Evolutionary conservation across 352 stramenopile species (phyloP), one percentile per base, ranked within the genome.

Genomic region (Pythium rhizo-oryzae): DNA sequence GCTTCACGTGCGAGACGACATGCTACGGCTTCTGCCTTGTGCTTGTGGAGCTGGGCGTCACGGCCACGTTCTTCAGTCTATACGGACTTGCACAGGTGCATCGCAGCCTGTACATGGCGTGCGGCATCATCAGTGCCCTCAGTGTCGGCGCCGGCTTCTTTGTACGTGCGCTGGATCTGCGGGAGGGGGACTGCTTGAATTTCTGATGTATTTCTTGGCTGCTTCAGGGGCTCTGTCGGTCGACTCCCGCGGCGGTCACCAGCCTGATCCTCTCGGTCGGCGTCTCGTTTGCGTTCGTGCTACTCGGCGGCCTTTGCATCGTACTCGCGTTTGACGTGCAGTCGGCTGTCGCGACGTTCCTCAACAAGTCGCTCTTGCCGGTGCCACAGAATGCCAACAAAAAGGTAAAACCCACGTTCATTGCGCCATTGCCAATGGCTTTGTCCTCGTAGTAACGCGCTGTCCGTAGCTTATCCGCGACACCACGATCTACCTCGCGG

Each of bases 231-330:
- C 43, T 82, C 8, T 79, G 78, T 51, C 77, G 75, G 25, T 84
- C 80, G 8, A 92, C 83, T 4, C 81, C 85, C 9, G 64, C 79
- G 7, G 65, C 78, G 33, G 69, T 91, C 4, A 46, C 64, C 18
- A 90, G 80, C 51, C 75, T 91, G 23, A 87, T 90, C 62, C 30
- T 87, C 12, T 62, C 76, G 1, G 74, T 89, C 60, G 79, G 72
- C 11, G 71, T 73, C n/a, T 71, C 74, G 37, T 90, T 89, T 53
- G 72, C 67, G 7, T 83, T 74, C 56, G 67, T 81, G 8, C 47
- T 91, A 15, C 75, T 89, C 9, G 81, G 82, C 33, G 83, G 83
- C 0, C 56, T 93, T 12, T 90, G 82, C 58, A 67, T 90, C 47
- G 64, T 93, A 49, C 90, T 82, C 52, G 69, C 68, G 25, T 68